phyloP scores from a whole-genome alignment of 192 early-diverging fungal species.

The Coemansia guatemalensis region DNA sequence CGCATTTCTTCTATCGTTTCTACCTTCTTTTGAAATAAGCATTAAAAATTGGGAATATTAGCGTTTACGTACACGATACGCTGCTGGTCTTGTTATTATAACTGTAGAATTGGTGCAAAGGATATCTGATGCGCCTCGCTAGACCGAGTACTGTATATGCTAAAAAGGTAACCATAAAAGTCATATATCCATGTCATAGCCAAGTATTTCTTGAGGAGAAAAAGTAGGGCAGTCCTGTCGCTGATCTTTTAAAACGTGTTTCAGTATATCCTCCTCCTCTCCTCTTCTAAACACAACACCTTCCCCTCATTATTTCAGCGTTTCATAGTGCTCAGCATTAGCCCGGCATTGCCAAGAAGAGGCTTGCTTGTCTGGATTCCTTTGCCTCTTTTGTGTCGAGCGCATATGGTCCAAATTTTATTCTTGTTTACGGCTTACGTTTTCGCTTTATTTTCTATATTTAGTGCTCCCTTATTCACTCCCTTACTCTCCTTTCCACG shows the following conservation, averaged over 20 bases:
- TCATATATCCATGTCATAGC: background rate
- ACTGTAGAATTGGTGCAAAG: background rate
- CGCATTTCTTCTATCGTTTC: background rate
- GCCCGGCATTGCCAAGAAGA: background rate
- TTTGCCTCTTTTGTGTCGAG: constrained; percentile 4
- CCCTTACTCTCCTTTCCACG: background rate
- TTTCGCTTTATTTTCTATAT: background rate
- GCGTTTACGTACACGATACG: background rate
- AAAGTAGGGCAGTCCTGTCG: background rate
- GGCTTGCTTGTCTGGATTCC: background rate
- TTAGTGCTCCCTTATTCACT: background rate
- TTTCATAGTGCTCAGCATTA: background rate
- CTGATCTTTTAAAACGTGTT: background rate
- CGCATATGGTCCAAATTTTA: background rate
- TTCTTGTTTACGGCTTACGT: background rate
- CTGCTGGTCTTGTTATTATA: background rate
- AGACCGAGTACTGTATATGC: background rate
- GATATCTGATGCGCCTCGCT: background rate
- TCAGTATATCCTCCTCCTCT: background rate
- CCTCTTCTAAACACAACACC: background rate
- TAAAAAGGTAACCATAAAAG: background rate
- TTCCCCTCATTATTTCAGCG: background rate
- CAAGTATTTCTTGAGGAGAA: background rate
- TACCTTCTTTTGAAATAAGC: background rate
- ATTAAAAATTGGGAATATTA: background rate